Evolutionary conservation across 179 eudicot genomes (phyloP), one percentile per base, ranked within the genome.

Genomic region (Actinidia arguta): DNA sequence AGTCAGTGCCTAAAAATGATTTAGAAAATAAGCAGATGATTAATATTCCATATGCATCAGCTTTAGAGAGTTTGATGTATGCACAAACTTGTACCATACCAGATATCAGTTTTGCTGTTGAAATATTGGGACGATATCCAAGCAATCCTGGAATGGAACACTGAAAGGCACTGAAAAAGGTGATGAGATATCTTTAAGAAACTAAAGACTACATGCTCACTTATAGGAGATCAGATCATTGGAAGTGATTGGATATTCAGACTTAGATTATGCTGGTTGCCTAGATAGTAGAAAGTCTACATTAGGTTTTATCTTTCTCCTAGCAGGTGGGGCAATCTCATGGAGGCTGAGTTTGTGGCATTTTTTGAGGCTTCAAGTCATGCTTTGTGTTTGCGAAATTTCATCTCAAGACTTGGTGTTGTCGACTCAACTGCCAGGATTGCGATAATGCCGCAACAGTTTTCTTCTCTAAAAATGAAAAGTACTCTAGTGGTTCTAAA

Each of bases 381-480:
- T 66, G 71, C 46, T 25, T 36, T 66, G 31, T 66, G 46, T 16
- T 31, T 66, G 24, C 44, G 5, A 6, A 66, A 66, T 31, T 66
- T 66, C 18, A 66, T 66, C 17, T 66, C 42, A 5, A 46, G 44
- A 7, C 46, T 66, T 66, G 18, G 71, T 66, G 18, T 66, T 4
- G 46, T 36, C 12, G 71, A 66, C 71, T 66, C 71, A 16, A 66
- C 31, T 66, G 71, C 71, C 18, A 31, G 46, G 46, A 66, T 66
- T 66, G 46, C 31, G 71, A 66, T 31, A 66, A 66, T 27, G 3
- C 46, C 4, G 18, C 46, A 27, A 6, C 18, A 27, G 46, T 27
- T 6, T 66, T 66, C 46, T 66, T 66, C 71, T 66, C 46, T 27
- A 66, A 66, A 46, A 66, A 66, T 66, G 71, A 46, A 25, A 66